Evolutionary conservation across 2,329 filamentous ascomycete genomes (phyloP), one percentile per base, ranked within the genome.

Genomic region (Xylaria sp.): DNA sequence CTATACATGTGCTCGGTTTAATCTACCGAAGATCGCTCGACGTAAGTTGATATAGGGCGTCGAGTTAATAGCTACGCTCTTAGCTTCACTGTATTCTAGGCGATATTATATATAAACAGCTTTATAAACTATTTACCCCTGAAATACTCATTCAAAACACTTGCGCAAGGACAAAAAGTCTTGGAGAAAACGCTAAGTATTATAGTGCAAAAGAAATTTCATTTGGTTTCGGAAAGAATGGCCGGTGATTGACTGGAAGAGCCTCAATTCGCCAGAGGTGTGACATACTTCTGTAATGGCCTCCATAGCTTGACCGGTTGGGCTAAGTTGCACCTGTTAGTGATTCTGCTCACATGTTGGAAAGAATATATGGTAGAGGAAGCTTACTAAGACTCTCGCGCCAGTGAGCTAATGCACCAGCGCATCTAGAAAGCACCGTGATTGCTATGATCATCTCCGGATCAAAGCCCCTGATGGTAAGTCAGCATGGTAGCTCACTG

Each of bases 331-430:
- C 8, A 47, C 10, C 16, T 25, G 16, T 63, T 51, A 61, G 63
- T 35, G 35, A 66, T 44, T 23, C 18, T 25, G 6, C 44, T 44
- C 54, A 12, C 53, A 25, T n/a, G 23, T 32, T 66, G 60, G 21
- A 51, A 48, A 37, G 51, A 13, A 37, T 29, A 37, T 3, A n/a
- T 27, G 12, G 35, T 23, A 21, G 44, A 6, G 32, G 21, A 16
- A 66, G 57, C 72, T 66, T 71, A 76, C 74, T 76, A 53, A 76
- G 64, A 63, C 73, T 76, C 67, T 79, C 77, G 5, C 77, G 75
- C 77, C 76, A 78, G 57, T 78, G 76, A 37, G 77, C 77, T 58
- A 79, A 48, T 12, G 73, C 74, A 3, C 76, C 77, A 5, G 74
- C 65, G 3, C 72, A 69, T 48, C 77, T 65, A 4, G 76, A 78